Conservation (phyloP, 176 grass and related monocot genomes). For the Poa annua region DNA sequence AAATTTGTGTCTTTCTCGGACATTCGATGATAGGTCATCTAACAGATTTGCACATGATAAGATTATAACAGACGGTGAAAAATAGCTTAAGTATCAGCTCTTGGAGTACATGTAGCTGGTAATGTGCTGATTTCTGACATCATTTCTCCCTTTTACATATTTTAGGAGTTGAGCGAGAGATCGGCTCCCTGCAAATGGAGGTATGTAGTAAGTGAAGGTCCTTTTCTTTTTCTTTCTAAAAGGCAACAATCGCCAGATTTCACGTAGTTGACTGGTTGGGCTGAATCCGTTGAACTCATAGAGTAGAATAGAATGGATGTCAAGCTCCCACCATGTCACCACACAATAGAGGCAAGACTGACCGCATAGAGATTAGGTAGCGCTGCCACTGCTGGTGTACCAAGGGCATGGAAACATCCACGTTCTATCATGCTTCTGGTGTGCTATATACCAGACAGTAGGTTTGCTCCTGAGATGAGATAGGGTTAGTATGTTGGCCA, state of each 20-base stretch:
- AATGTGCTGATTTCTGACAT: conserved; percentile 39
- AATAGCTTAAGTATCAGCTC: not conserved
- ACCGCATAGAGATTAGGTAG: not conserved
- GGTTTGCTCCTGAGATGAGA: not conserved
- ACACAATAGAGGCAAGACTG: not conserved
- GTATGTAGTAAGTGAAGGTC: conserved; percentile 41
- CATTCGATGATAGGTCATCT: not conserved
- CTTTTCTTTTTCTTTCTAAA: not conserved
- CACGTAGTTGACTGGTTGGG: not conserved
- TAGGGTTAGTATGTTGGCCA: not conserved
- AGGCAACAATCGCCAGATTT: not conserved
- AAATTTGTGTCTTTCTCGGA: not conserved
- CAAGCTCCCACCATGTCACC: not conserved
- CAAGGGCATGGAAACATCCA: not conserved
- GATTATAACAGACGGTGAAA: not conserved
- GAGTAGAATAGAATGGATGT: conserved; percentile 10
- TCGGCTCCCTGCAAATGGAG: conserved; percentile 92
- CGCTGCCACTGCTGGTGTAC: not conserved
- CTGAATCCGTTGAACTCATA: not conserved
- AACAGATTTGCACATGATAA: not conserved
- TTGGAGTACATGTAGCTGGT: conserved; percentile 18
- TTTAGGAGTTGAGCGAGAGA: conserved; percentile 91
- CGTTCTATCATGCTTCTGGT: conserved; percentile 9
- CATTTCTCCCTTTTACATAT: conserved; percentile 3
- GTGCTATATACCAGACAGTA: not conserved